A percentile compares a stretch with the other conserved stretches of the same genome.
Evolutionary conservation across 768 basidiomycete species (phyloP).

Genomic region (Krasilnikovozyma curviuscula): DNA sequence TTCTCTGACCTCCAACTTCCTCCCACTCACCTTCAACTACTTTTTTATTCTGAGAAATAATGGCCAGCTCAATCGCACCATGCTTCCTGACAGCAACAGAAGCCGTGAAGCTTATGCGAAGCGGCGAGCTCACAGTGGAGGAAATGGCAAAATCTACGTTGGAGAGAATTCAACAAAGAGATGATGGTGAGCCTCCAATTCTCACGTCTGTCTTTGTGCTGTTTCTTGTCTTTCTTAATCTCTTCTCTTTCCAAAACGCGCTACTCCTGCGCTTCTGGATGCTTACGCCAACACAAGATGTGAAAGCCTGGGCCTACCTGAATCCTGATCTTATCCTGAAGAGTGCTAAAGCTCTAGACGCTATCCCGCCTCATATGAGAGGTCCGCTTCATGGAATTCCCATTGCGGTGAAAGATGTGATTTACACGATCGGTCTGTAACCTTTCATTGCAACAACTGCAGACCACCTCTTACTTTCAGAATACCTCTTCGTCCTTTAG

Average conservation of each 20-base stretch:
- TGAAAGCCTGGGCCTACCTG: slow-evolving; percentile 19
- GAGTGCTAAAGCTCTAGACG: slow-evolving; percentile 15
- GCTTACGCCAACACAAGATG: too few relatives aligned
- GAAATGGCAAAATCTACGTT: slow-evolving; percentile 17
- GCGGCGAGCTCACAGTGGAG: slow-evolving; percentile 13
- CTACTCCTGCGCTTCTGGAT: too few relatives aligned
- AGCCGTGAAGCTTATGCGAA: slow-evolving; percentile 11
- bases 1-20: too few relatives aligned
- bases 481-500: slow-evolving; percentile 6
- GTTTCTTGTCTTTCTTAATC: too few relatives aligned
- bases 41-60: too few relatives aligned
- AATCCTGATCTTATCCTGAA: slow-evolving; percentile 13
- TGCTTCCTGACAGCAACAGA: slow-evolving; percentile 15
- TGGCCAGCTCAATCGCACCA: too few relatives aligned
- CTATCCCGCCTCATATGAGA: slow-evolving; percentile 12
- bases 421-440: slow-evolving; percentile 14
- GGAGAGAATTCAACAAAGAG: slow-evolving; percentile 14
- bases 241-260: too few relatives aligned
- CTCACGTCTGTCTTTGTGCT: too few relatives aligned
- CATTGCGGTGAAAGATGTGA: slow-evolving; percentile 22
- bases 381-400: slow-evolving; percentile 20
- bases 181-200: too few relatives aligned
- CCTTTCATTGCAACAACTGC: slow-evolving; percentile 10
- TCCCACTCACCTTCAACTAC: too few relatives aligned
- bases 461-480: not conserved